These are phyloP conservation scores for Boletus vermiculosoides DNA, from an alignment of 768 basidiomycete genomes.

Conservation along the genomic window DNA sequence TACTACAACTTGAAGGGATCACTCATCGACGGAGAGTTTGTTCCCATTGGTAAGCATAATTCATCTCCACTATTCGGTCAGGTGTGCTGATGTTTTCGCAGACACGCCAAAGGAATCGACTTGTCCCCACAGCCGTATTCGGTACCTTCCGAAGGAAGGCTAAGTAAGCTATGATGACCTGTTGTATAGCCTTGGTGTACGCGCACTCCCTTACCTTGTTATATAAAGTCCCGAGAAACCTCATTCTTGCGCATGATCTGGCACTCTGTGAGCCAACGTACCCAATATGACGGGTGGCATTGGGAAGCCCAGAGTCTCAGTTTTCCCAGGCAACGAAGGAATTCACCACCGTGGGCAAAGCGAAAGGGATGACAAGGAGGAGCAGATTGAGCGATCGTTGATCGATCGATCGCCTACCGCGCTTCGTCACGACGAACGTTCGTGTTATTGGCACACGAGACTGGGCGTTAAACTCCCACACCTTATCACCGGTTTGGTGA, in stretches of 20 bases:
- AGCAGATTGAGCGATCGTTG: neutral
- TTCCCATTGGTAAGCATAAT: constrained; percentile 50
- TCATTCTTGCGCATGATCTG: neutral
- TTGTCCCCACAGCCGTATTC: constrained; percentile 57
- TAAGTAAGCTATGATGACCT: neutral
- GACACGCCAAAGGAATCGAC: constrained; percentile 53
- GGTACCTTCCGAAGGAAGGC: constrained; percentile 52
- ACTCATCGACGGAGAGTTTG: constrained; percentile 59
- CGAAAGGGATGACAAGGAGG: too few species aligned
- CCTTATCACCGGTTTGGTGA: neutral
- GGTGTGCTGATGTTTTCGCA: constrained; percentile 24
- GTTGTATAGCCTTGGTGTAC: neutral
- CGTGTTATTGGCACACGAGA: neutral
- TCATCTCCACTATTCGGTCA: neutral
- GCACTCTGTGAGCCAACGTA: neutral
- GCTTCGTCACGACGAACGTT: neutral
- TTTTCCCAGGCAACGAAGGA: neutral
- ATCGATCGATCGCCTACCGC: too few species aligned
- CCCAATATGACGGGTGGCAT: neutral
- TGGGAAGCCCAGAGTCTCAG: neutral
- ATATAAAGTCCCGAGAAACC: neutral
- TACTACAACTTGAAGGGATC: constrained; percentile 67
- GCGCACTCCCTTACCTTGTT: too few species aligned
- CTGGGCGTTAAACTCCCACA: neutral
- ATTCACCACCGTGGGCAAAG: neutral